Evolutionary conservation across 1,139 yeast genomes (phyloP).

Genomic region (Lodderomyces elongisporus): DNA sequence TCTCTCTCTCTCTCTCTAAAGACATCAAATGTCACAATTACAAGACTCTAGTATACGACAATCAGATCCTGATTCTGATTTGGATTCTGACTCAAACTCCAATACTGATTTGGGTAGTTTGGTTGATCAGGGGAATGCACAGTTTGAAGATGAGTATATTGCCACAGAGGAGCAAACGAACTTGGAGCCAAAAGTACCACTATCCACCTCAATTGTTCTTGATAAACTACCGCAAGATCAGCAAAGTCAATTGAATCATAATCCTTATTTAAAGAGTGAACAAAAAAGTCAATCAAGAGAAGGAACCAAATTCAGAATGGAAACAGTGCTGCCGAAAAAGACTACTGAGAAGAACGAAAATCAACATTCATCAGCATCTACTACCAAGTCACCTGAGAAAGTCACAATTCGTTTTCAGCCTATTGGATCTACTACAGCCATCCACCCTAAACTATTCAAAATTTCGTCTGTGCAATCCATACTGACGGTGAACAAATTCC

Average conservation of each 20-base stretch:
- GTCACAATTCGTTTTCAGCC: constrained; percentile 50
- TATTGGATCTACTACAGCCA: constrained; percentile 51
- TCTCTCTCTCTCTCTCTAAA: too few species aligned
- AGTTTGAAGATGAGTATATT: constrained; percentile 10
- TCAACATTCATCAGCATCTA: neutral
- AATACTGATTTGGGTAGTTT: too few species aligned
- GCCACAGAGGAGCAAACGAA: constrained; percentile 11
- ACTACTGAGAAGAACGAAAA: neutral
- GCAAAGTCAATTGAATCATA: constrained; percentile 6
- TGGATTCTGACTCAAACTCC: neutral
- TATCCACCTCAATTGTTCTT: constrained; percentile 22
- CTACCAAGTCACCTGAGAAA: constrained; percentile 15
- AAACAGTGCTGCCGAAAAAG: neutral
- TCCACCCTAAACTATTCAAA: constrained; percentile 46
- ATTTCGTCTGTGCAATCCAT: constrained; percentile 45
- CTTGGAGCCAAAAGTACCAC: constrained; percentile 17
- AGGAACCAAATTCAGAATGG: too few species aligned
- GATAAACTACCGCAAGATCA: constrained; percentile 16
- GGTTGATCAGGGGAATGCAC: too few species aligned
- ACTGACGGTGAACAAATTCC: constrained; percentile 40
- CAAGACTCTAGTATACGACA: constrained; percentile 9
- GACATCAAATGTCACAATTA: neutral
- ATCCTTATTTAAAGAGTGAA: constrained; percentile 8
- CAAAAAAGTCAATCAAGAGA: neutral
- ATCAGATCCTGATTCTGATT: constrained; percentile 12